Evolutionary conservation across 352 stramenopile species (phyloP).

Genomic region (Plasmopara halstedii): DNA sequence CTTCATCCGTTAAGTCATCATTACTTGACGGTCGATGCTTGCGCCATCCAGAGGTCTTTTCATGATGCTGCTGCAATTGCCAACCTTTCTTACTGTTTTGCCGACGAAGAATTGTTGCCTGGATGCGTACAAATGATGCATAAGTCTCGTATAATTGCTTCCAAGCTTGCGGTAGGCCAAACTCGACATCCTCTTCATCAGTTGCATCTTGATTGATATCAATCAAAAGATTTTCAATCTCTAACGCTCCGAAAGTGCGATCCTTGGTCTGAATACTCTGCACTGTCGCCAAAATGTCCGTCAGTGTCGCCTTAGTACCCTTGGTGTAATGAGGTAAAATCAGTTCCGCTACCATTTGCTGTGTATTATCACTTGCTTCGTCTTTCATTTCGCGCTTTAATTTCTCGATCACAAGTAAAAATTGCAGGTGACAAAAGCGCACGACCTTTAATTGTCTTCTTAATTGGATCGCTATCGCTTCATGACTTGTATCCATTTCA

Average conservation of each 20-base stretch:
- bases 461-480: background rate
- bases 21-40: constrained; percentile 15
- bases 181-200: constrained; percentile 14
- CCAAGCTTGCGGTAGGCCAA: constrained; percentile 17
- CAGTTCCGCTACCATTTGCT: constrained; percentile 31
- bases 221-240: constrained; percentile 22
- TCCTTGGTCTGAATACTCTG: constrained; percentile 29
- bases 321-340: constrained; percentile 9
- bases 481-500: constrained; percentile 2
- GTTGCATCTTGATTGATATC: constrained; percentile 21
- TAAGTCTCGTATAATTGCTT: constrained; percentile 31
- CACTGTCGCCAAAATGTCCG: constrained; percentile 29
- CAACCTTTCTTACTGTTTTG: constrained; percentile 12
- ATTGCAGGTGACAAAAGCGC: constrained; percentile 36
- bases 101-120: constrained; percentile 26
- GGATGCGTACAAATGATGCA: constrained; percentile 33
- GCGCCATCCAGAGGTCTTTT: constrained; percentile 3
- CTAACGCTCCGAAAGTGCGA: constrained; percentile 15
- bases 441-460: constrained; percentile 22
- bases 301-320: constrained; percentile 19
- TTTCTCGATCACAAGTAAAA: constrained; percentile 36
- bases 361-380: constrained; percentile 13
- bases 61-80: constrained; percentile 11
- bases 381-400: constrained; percentile 36
- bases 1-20: constrained; percentile 17